Evolutionary conservation across 768 basidiomycete genomes (phyloP).

Genomic region (Agrocybe chaxingu): DNA sequence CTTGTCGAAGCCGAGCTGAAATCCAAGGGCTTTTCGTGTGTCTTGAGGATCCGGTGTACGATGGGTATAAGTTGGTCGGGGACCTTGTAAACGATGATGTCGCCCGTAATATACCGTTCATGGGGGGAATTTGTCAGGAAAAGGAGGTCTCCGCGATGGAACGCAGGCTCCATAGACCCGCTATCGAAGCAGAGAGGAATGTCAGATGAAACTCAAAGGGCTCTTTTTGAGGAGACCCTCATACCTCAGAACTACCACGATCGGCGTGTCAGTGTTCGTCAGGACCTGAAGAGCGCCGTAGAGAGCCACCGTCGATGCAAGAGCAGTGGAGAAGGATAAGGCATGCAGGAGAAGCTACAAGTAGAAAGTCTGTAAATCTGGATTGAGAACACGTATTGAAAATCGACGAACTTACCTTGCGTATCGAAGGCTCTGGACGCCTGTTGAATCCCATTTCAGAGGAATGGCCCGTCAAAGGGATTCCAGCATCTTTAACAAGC

Average conservation of each 20-base stretch:
- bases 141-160: slow-evolving; percentile 89
- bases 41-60: slow-evolving; percentile 89
- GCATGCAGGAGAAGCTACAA: slow-evolving; percentile 76
- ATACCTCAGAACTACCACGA: slow-evolving; percentile 91
- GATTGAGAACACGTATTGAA: background rate
- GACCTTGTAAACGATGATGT: slow-evolving; percentile 94
- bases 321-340: slow-evolving; percentile 82
- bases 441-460: too few relatives aligned
- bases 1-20: slow-evolving; percentile 25
- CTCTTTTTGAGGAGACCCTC: too few relatives aligned
- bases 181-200: slow-evolving; percentile 31
- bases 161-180: slow-evolving; percentile 92
- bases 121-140: slow-evolving; percentile 82
- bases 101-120: slow-evolving; percentile 75
- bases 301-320: slow-evolving; percentile 88
- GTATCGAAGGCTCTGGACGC: background rate
- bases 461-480: too few relatives aligned
- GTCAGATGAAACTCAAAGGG: background rate
- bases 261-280: slow-evolving; percentile 87
- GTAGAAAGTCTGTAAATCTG: background rate
- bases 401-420: background rate
- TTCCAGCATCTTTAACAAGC: too few relatives aligned
- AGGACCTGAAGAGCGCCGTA: slow-evolving; percentile 88
- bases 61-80: slow-evolving; percentile 90
- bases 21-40: slow-evolving; percentile 45